A percentile compares a stretch with the other conserved stretches of the same genome.
Conservation (phyloP, 2,329 filamentous ascomycete genomes). For the Apiospora saccharicola region DNA sequence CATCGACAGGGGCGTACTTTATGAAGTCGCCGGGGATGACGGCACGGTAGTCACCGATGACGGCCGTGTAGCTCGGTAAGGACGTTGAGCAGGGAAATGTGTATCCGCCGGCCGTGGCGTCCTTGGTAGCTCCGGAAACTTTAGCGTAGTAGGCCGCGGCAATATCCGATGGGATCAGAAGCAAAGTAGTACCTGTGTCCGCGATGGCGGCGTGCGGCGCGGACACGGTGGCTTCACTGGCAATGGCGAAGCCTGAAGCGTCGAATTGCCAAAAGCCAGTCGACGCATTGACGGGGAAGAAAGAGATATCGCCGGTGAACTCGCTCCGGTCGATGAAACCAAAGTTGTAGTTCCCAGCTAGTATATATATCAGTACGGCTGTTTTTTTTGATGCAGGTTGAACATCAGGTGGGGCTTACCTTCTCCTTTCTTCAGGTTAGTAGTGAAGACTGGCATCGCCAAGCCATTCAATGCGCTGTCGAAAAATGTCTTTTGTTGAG, state of each 20-base stretch:
- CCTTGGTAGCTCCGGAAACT: conserved; percentile 68
- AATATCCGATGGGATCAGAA: conserved; percentile 67
- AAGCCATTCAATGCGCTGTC: conserved; percentile 69
- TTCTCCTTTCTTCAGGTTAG: conserved; percentile 34
- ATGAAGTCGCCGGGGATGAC: conserved; percentile 70
- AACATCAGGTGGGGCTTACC: conserved; percentile 38
- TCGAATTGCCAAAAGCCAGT: conserved; percentile 74
- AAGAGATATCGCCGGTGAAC: conserved; percentile 63
- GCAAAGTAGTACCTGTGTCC: conserved; percentile 76
- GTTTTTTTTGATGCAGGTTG: conserved; percentile 66
- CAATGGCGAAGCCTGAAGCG: conserved; percentile 64
- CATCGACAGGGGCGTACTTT: conserved; percentile 61
- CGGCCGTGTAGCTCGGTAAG: conserved; percentile 69
- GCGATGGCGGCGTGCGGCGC: conserved; percentile 70
- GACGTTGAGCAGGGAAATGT: conserved; percentile 64
- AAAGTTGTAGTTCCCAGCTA: conserved; percentile 68
- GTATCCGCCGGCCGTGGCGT: conserved; percentile 66
- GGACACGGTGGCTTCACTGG: conserved; percentile 58
- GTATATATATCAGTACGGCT: conserved; percentile 66
- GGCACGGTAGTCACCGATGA: conserved; percentile 67
- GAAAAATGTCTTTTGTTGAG: conserved; percentile 65
- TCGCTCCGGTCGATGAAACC: conserved; percentile 72
- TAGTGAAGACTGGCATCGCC: conserved; percentile 50
- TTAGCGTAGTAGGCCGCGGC: conserved; percentile 69
- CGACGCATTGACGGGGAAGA: conserved; percentile 67